These are phyloP conservation scores for Cerioporus squamosus DNA, from an alignment of 1,284 basidiomycete genomes.

Conservation along the genomic window DNA sequence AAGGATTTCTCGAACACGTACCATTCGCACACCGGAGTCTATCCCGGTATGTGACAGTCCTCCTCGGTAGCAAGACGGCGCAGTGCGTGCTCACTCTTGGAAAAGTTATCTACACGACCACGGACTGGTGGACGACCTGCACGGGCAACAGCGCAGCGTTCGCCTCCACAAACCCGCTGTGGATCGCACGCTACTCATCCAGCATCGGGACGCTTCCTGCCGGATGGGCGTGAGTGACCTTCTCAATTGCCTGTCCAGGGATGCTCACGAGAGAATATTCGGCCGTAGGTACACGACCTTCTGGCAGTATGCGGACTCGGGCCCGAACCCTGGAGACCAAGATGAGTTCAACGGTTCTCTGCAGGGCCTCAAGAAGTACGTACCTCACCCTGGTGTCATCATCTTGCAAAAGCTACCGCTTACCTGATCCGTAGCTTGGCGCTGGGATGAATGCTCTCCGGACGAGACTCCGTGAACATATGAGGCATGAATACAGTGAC, in stretches of 20 bases:
- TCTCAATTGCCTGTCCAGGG: not conserved
- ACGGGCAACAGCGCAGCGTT: conserved; percentile 61
- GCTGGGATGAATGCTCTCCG: too few relatives aligned
- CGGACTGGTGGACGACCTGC: conserved; percentile 71
- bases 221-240: conserved; percentile 47
- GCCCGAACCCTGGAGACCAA: conserved; percentile 58
- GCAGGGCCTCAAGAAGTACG: conserved; percentile 38
- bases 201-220: conserved; percentile 56
- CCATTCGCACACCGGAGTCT: conserved; percentile 52
- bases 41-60: conserved; percentile 8
- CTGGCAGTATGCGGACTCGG: conserved; percentile 65
- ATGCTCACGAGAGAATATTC: too few relatives aligned
- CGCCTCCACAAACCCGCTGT: conserved; percentile 55
- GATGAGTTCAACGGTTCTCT: conserved; percentile 56
- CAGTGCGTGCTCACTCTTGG: too few relatives aligned
- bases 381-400: not conserved
- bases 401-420: too few relatives aligned
- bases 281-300: conserved; percentile 52
- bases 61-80: too few relatives aligned
- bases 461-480: not conserved
- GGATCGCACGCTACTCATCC: conserved; percentile 59
- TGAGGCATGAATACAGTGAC: too few relatives aligned
- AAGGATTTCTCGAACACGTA: conserved; percentile 67
- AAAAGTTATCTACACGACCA: conserved; percentile 63
- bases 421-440: too few relatives aligned